Evolutionary conservation across 1,284 basidiomycete species (phyloP).

Genomic region (Microbotryum saponariae): DNA sequence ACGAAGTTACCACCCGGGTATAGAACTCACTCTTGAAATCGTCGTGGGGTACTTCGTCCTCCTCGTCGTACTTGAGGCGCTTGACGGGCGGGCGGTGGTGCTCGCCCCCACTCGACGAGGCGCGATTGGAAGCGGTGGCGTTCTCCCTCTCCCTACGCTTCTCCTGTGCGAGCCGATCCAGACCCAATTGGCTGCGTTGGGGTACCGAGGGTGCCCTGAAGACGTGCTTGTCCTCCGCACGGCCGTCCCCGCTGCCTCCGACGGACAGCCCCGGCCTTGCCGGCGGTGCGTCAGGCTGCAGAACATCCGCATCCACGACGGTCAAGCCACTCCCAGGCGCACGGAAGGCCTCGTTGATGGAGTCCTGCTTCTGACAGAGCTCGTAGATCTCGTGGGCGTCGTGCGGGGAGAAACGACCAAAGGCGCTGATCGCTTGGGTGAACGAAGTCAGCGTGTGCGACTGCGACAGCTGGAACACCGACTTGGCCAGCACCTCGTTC

Average conservation of each 20-base stretch:
- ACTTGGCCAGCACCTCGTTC: conserved; percentile 68
- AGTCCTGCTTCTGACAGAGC: conserved; percentile 26
- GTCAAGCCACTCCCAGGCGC: conserved; percentile 12
- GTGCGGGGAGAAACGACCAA: conserved; percentile 72
- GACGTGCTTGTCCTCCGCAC: conserved; percentile 35
- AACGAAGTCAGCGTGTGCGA: conserved; percentile 23
- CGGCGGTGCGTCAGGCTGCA: conserved; percentile 12
- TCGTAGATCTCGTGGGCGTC: conserved; percentile 51
- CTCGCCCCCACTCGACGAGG: conserved; percentile 18
- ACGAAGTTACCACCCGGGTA: background rate
- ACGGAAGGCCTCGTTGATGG: conserved; percentile 25
- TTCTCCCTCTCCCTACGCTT: conserved; percentile 53
- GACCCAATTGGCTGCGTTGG: conserved; percentile 65
- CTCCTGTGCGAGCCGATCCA: conserved; percentile 78
- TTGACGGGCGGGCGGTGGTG: conserved; percentile 54
- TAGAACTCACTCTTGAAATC: conserved; percentile 68
- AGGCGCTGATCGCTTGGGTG: conserved; percentile 60
- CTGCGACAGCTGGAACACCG: conserved; percentile 60
- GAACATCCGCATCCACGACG: conserved; percentile 19
- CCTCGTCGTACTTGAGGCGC: conserved; percentile 52
- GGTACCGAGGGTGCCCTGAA: conserved; percentile 52
- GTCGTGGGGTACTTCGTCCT: conserved; percentile 47
- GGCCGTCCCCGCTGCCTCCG: background rate
- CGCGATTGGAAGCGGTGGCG: conserved; percentile 14
- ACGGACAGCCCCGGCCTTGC: conserved; percentile 14